These are phyloP conservation scores for Pleurozium schreberi DNA, from an alignment of 225 moss, liverwort and hornwort genomes.

Conservation along the genomic window DNA sequence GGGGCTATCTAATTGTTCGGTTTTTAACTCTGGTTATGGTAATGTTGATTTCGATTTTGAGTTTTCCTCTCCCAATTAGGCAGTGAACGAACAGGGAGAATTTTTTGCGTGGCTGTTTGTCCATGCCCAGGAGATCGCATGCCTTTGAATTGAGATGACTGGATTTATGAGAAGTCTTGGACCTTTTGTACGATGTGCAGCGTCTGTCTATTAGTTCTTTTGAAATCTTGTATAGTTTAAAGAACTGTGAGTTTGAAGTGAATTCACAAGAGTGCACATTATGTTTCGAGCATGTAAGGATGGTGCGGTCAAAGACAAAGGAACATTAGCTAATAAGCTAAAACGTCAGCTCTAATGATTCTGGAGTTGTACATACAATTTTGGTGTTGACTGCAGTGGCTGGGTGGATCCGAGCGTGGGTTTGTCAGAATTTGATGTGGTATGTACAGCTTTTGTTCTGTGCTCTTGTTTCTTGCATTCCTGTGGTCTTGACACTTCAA, in stretches of 20 bases:
- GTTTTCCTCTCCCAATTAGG: background rate
- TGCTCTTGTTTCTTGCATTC: background rate
- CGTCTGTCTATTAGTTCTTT: background rate
- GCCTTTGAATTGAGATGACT: background rate
- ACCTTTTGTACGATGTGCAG: background rate
- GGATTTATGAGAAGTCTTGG: background rate
- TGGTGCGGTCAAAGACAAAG: background rate
- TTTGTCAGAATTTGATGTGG: constrained; percentile 84
- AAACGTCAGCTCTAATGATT: background rate
- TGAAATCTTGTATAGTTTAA: background rate
- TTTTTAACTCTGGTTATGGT: background rate
- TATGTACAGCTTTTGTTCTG: constrained; percentile 15
- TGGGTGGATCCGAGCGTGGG: constrained; percentile 81
- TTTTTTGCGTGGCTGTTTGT: background rate
- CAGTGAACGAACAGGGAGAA: background rate
- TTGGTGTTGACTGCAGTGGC: constrained; percentile 66
- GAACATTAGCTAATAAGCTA: background rate
- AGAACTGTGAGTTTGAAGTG: background rate
- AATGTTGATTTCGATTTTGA: background rate
- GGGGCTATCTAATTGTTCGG: background rate
- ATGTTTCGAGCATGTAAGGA: background rate
- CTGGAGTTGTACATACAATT: background rate
- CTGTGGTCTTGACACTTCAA: background rate
- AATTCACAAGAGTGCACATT: background rate
- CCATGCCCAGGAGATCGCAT: background rate